Percentiles rank a stretch among this genome's conserved stretches.
phyloP scores from a whole-genome alignment of 768 basidiomycete genomes.

The Leccinum subtestaceum region DNA sequence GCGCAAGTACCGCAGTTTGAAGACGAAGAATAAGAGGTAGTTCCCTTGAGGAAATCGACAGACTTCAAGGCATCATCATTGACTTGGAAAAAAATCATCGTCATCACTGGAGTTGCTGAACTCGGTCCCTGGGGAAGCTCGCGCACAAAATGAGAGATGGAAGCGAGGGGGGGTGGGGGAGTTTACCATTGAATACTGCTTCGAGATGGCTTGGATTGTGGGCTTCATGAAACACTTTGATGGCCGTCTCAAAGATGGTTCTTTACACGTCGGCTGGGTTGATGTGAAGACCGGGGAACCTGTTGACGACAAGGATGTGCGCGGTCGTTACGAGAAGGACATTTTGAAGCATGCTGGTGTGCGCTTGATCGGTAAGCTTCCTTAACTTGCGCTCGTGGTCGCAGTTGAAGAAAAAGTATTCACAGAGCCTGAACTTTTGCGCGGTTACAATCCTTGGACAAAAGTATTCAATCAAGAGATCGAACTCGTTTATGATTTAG shows the following conservation, averaged over 20 bases:
- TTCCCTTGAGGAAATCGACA: slow-evolving; percentile 70
- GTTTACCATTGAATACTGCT: slow-evolving; percentile 95
- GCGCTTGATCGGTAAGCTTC: slow-evolving; percentile 78
- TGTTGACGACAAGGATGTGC: slow-evolving; percentile 97
- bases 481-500: slow-evolving; percentile 93
- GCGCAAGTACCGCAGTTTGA: neutral
- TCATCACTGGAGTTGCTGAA: slow-evolving; percentile 95
- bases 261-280: slow-evolving; percentile 97
- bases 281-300: slow-evolving; percentile 91
- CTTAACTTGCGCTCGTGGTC: neutral
- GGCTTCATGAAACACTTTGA: slow-evolving; percentile 98
- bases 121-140: slow-evolving; percentile 99
- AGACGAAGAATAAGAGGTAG: slow-evolving; percentile 22
- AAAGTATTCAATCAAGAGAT: slow-evolving; percentile 98
- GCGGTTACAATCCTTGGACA: slow-evolving; percentile 92
- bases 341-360: slow-evolving; percentile 90
- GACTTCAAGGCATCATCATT: slow-evolving; percentile 75
- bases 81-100: slow-evolving; percentile 93
- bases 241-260: slow-evolving; percentile 89
- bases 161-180: slow-evolving; percentile 74
- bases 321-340: slow-evolving; percentile 91
- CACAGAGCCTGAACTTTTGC: slow-evolving; percentile 94
- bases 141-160: slow-evolving; percentile 99
- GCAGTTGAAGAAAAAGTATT: slow-evolving; percentile 7
- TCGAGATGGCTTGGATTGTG: slow-evolving; percentile 99